Evolutionary conservation across 768 basidiomycete genomes (phyloP).

Genomic region (Tephrocybe sp.): DNA sequence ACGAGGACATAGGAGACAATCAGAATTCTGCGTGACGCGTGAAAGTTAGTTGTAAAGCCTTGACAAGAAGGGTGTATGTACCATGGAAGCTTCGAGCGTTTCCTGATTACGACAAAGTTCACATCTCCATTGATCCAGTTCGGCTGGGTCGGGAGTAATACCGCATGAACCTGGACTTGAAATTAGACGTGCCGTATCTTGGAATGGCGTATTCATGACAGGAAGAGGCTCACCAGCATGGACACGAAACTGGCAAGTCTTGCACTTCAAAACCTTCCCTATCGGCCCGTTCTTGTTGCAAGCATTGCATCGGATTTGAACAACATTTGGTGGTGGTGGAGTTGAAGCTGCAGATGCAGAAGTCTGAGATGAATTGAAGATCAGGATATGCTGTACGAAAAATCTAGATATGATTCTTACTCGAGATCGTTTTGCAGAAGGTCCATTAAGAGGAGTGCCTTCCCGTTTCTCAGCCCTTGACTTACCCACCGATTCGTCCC

Average conservation of each 20-base stretch:
- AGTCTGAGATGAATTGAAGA: constrained; percentile 32
- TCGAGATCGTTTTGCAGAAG: constrained; percentile 42
- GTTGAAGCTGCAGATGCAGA: constrained; percentile 52
- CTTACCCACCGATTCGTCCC: constrained; percentile 65
- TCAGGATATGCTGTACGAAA: neutral
- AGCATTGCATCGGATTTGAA: constrained; percentile 69
- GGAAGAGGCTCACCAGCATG: constrained; percentile 63
- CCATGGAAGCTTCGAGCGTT: constrained; percentile 77
- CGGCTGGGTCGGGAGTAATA: constrained; percentile 57
- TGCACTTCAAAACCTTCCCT: constrained; percentile 79
- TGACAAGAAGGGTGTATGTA: constrained; percentile 30
- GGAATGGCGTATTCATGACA: neutral
- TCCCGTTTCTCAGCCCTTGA: constrained; percentile 60
- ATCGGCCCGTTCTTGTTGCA: constrained; percentile 75
- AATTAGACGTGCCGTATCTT: neutral
- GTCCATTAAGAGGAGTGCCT: constrained; percentile 49
- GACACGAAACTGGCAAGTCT: constrained; percentile 71
- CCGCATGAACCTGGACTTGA: constrained; percentile 62
- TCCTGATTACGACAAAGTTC: constrained; percentile 87
- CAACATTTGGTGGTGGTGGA: constrained; percentile 58
- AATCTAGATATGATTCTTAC: constrained; percentile 26
- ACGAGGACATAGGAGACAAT: constrained; percentile 83
- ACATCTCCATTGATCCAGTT: constrained; percentile 77
- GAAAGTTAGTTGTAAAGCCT: constrained; percentile 5
- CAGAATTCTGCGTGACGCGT: constrained; percentile 53